A percentile compares a stretch with the other conserved stretches of the same genome.
Conservation (phyloP, 768 basidiomycete species). For the Suillus decipiens region DNA sequence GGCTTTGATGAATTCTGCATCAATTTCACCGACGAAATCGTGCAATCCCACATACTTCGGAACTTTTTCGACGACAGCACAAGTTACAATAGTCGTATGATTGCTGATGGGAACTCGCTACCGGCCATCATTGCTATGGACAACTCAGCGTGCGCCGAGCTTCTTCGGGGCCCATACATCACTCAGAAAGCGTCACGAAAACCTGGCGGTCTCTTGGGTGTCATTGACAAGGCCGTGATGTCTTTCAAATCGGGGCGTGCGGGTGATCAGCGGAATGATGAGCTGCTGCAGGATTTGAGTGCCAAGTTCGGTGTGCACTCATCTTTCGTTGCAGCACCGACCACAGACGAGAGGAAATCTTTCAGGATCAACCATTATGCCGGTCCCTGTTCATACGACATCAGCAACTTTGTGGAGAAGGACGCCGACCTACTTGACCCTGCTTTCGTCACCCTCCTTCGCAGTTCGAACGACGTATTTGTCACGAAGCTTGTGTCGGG, state of each 20-base stretch:
- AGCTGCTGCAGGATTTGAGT: conserved; percentile 50
- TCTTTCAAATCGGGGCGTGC: conserved; percentile 53
- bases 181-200: conserved; percentile 48
- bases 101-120: conserved; percentile 53
- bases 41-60: conserved; percentile 59
- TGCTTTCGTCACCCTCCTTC: conserved; percentile 53
- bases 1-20: conserved; percentile 62
- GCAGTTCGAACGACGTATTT: conserved; percentile 52
- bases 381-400: conserved; percentile 55
- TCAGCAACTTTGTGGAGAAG: conserved; percentile 48
- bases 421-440: conserved; percentile 56
- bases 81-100: conserved; percentile 45
- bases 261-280: conserved; percentile 48
- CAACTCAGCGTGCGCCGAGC: conserved; percentile 55
- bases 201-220: conserved; percentile 60
- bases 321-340: conserved; percentile 47
- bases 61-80: conserved; percentile 53
- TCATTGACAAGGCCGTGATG: conserved; percentile 51
- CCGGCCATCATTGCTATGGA: conserved; percentile 53
- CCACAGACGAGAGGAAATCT: conserved; percentile 33
- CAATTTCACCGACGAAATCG: conserved; percentile 60
- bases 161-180: conserved; percentile 55
- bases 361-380: conserved; percentile 68
- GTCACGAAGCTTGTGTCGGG: conserved; percentile 64
- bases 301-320: conserved; percentile 49